phyloP scores from a whole-genome alignment of 805 yeast genomes.

The Candida nanaspora region DNA sequence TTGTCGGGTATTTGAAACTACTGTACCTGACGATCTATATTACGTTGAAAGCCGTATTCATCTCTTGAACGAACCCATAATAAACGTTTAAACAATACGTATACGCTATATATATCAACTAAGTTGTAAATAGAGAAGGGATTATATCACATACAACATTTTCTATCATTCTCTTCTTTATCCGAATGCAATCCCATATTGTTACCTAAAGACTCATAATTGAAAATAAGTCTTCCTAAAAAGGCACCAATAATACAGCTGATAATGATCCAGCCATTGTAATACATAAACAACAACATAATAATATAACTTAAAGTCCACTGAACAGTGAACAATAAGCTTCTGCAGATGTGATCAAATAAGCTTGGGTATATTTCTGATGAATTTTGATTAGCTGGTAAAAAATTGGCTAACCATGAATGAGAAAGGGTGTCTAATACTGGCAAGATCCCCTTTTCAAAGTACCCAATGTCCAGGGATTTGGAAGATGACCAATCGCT shows the following conservation, averaged over 20 bases:
- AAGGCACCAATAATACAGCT: constrained; percentile 57
- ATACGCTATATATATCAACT: no score
- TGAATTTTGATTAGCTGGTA: constrained; percentile 3
- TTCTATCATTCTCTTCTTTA: constrained; percentile 23
- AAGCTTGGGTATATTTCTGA: constrained; percentile 29
- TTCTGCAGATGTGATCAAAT: constrained; percentile 44
- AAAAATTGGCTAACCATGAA: constrained; percentile 18
- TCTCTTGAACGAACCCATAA: no score
- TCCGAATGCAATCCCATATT: constrained; percentile 20
- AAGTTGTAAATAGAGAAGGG: no score
- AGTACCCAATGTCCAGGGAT: background rate
- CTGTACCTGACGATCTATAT: no score
- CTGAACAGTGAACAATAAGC: constrained; percentile 45
- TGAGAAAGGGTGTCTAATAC: constrained; percentile 18
- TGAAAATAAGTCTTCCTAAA: constrained; percentile 47
- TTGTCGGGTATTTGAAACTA: no score
- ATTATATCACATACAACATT: constrained; percentile 25
- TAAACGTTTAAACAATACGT: no score
- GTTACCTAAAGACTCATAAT: constrained; percentile 29
- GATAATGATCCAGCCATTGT: constrained; percentile 61
- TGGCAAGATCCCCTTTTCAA: constrained; percentile 13
- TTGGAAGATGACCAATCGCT: background rate
- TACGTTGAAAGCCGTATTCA: no score
- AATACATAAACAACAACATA: constrained; percentile 71
- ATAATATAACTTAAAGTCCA: constrained; percentile 60